Conservation (phyloP, 306 rosid species). For the Calophaca sinica region DNA sequence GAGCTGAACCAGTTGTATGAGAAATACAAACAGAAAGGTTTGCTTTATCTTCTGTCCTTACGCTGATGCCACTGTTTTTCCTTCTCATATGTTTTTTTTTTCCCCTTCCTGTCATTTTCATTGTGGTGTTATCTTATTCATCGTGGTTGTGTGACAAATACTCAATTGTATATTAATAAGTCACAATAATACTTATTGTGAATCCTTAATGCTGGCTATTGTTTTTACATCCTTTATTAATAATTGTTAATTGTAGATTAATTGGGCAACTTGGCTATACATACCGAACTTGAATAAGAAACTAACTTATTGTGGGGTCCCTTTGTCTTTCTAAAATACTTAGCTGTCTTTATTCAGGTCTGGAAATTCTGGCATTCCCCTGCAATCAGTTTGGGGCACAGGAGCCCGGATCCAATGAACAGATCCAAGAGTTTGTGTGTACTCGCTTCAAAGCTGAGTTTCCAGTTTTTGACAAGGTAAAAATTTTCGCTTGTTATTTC, state of each 20-base stretch:
- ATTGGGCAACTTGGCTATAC: too few species aligned
- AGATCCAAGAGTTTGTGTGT: conserved; percentile 85
- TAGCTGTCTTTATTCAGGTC: conserved; percentile 51
- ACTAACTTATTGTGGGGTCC: not conserved
- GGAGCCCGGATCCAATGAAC: conserved; percentile 90
- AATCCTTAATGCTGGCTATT: too few species aligned
- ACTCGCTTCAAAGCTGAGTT: conserved; percentile 96
- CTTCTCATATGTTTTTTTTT: not conserved
- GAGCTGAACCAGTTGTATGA: conserved; percentile 88
- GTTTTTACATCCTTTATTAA: too few species aligned
- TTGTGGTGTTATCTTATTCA: not conserved
- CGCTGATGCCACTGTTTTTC: too few species aligned
- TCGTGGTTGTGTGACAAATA: not conserved
- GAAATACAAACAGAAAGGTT: conserved; percentile 87
- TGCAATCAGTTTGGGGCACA: conserved; percentile 98
- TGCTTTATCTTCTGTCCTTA: conserved; percentile 34
- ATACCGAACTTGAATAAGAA: not conserved
- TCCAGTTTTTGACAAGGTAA: conserved; percentile 94
- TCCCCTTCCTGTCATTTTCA: conserved; percentile 5
- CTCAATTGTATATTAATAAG: not conserved
- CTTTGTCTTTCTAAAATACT: conserved; percentile 17
- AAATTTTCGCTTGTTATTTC: not conserved
- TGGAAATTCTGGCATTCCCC: conserved; percentile 95
- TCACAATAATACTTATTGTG: not conserved
- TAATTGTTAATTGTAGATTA: too few species aligned